These are phyloP conservation scores for Colletotrichum liriopes DNA, from an alignment of 2,329 filamentous ascomycete species.

Conservation along the genomic window DNA sequence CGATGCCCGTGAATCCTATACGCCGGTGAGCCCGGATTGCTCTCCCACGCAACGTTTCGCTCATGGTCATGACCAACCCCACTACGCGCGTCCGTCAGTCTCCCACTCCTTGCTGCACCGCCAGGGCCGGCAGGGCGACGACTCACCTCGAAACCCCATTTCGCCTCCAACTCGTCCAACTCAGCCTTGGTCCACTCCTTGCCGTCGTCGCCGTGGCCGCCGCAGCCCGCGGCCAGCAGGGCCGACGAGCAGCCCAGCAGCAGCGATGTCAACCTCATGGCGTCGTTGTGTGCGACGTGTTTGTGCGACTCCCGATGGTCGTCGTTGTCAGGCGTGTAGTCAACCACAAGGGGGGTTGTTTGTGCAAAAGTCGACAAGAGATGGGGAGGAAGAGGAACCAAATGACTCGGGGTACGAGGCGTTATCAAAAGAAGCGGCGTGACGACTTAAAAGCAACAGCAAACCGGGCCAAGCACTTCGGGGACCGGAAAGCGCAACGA, in stretches of 20 bases:
- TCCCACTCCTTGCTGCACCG: neutral
- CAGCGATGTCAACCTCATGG: slow-evolving; percentile 40
- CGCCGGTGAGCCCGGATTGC: slow-evolving; percentile 61
- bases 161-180: slow-evolving; percentile 67
- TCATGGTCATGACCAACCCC: slow-evolving; percentile 36
- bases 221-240: slow-evolving; percentile 50
- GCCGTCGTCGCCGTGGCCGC: slow-evolving; percentile 54
- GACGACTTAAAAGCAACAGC: slow-evolving; percentile 4
- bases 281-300: neutral
- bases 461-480: slow-evolving; percentile 11
- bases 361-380: neutral
- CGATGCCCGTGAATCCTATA: slow-evolving; percentile 77
- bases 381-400: neutral
- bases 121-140: no score
- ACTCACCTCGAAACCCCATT: slow-evolving; percentile 71
- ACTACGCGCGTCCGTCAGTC: slow-evolving; percentile 28
- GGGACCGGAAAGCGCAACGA: slow-evolving; percentile 25
- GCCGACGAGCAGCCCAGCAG: slow-evolving; percentile 43
- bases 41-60: neutral
- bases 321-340: neutral
- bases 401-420: neutral
- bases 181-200: slow-evolving; percentile 66
- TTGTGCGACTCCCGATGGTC: neutral
- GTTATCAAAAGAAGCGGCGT: slow-evolving; percentile 4
- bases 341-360: neutral